Percentiles rank a stretch among this genome's conserved stretches.
Evolutionary conservation across 192 early-diverging fungal genomes (phyloP).

Genomic region (Mortierella antarctica): DNA sequence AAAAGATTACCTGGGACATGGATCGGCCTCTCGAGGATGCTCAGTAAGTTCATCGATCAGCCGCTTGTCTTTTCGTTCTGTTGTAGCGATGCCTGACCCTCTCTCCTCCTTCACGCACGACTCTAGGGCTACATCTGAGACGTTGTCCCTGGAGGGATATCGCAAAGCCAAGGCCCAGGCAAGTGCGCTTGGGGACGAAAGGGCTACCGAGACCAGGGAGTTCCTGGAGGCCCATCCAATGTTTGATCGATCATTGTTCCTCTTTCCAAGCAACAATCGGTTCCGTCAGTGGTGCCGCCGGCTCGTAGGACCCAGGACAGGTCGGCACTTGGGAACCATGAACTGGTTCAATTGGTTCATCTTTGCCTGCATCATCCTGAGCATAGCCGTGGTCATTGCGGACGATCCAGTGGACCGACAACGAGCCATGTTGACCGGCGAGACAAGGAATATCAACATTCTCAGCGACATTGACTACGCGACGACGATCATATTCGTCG

Average conservation of each 20-base stretch:
- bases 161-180: constrained; percentile 7
- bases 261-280: constrained; percentile 60
- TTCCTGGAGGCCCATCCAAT: constrained; percentile 50
- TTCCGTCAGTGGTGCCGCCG: constrained; percentile 63
- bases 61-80: too few relatives aligned
- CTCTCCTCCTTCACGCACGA: neutral
- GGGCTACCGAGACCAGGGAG: constrained; percentile 17
- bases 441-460: constrained; percentile 2
- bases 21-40: constrained; percentile 5
- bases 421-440: constrained; percentile 51
- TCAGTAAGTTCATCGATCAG: constrained; percentile 5
- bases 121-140: neutral
- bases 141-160: constrained; percentile 16
- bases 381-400: constrained; percentile 57
- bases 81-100: neutral
- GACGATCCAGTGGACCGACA: constrained; percentile 58
- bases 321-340: constrained; percentile 60
- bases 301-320: constrained; percentile 61
- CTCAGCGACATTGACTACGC: constrained; percentile 57
- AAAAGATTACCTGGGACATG: constrained; percentile 49
- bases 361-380: constrained; percentile 57
- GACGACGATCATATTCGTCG: constrained; percentile 60
- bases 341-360: constrained; percentile 59
- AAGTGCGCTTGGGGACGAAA: constrained; percentile 3
- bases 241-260: constrained; percentile 62